Conservation (phyloP, 257 asterid genomes). For the Agastache rugosa region DNA sequence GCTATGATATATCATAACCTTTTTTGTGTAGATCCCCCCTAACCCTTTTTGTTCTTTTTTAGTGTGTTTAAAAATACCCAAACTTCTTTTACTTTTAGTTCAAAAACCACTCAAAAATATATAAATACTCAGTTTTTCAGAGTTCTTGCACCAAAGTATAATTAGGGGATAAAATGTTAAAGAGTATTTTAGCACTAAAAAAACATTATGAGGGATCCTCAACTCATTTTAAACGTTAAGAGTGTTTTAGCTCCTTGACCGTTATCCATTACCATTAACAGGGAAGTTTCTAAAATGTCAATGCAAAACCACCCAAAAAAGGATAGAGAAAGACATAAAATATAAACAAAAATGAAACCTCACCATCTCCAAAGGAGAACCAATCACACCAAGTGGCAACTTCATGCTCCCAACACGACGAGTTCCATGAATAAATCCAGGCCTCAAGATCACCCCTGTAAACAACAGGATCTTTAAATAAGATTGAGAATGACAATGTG, state of each 20-base stretch:
- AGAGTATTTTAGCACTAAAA: neutral
- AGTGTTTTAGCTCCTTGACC: too few species aligned
- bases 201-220: neutral
- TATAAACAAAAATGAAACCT: neutral
- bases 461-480: slow-evolving; percentile 2
- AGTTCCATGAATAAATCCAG: slow-evolving; percentile 94
- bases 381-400: slow-evolving; percentile 88
- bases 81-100: too few species aligned
- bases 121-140: too few species aligned
- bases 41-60: too few species aligned
- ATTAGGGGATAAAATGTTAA: too few species aligned
- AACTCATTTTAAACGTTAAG: neutral
- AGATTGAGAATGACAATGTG: neutral
- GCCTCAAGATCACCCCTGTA: slow-evolving; percentile 90
- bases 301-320: neutral
- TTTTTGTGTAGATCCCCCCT: too few species aligned
- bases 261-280: neutral
- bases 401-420: slow-evolving; percentile 87
- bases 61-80: too few species aligned
- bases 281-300: neutral
- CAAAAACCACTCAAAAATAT: too few species aligned
- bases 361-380: slow-evolving; percentile 93
- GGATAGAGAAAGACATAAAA: neutral
- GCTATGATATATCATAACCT: neutral
- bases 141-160: too few species aligned